A percentile compares a stretch with the other conserved stretches of the same genome.
Conservation (phyloP, 2,329 filamentous ascomycete genomes). For the Exserohilum turcica region DNA sequence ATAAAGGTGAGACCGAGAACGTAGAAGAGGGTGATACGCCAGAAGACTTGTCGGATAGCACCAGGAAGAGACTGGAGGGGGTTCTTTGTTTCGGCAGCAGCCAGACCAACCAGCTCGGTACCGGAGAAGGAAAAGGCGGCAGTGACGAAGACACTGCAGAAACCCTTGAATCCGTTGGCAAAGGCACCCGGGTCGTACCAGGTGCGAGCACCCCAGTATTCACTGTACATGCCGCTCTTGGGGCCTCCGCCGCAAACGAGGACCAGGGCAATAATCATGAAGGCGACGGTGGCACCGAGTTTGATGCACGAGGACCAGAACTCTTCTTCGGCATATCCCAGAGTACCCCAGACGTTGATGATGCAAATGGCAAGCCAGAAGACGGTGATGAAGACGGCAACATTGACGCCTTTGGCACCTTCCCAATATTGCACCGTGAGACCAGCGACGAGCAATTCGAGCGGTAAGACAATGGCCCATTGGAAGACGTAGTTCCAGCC, state of each 20-base stretch:
- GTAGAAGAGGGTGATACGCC: slow-evolving; percentile 55
- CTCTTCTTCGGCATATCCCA: slow-evolving; percentile 51
- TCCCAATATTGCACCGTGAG: slow-evolving; percentile 48
- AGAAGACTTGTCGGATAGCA: slow-evolving; percentile 55
- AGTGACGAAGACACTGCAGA: slow-evolving; percentile 67
- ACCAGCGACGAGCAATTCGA: slow-evolving; percentile 48
- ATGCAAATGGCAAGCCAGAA: slow-evolving; percentile 47
- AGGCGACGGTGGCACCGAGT: slow-evolving; percentile 44
- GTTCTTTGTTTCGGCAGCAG: slow-evolving; percentile 63
- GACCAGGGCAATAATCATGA: slow-evolving; percentile 57
- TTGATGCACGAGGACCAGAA: slow-evolving; percentile 48
- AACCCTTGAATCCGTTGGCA: slow-evolving; percentile 65
- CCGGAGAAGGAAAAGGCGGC: slow-evolving; percentile 67
- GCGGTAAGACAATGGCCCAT: slow-evolving; percentile 47
- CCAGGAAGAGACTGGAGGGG: slow-evolving; percentile 56
- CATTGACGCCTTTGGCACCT: slow-evolving; percentile 17
- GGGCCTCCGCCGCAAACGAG: slow-evolving; percentile 63
- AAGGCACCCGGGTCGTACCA: slow-evolving; percentile 63
- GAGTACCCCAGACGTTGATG: slow-evolving; percentile 48
- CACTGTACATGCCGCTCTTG: slow-evolving; percentile 50
- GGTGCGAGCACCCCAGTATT: slow-evolving; percentile 65
- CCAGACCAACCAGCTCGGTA: slow-evolving; percentile 66
- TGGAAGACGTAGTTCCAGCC: slow-evolving; percentile 47
- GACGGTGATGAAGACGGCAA: slow-evolving; percentile 46
- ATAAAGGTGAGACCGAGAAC: slow-evolving; percentile 52